These are phyloP conservation scores for Saccharomyces hybrid DNA, from an alignment of 1,139 yeast species.

Conservation along the genomic window DNA sequence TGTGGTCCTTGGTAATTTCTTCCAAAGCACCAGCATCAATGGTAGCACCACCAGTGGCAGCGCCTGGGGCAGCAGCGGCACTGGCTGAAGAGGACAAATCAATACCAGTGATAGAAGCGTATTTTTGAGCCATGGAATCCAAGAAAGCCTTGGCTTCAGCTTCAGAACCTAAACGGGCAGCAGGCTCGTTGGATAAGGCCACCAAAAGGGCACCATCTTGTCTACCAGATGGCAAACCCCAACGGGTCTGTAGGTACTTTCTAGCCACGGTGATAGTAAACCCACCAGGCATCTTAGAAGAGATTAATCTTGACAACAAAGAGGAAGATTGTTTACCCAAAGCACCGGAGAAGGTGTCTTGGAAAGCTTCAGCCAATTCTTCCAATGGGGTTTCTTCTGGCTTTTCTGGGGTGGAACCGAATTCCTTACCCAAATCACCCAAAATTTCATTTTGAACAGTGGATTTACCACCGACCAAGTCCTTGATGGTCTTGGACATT, in stretches of 20 bases:
- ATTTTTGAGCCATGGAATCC: conserved; percentile 74
- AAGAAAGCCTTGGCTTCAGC: conserved; percentile 84
- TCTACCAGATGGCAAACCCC: conserved; percentile 90
- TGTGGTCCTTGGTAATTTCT: conserved; percentile 85
- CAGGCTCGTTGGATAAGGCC: conserved; percentile 86
- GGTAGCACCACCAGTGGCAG: conserved; percentile 75
- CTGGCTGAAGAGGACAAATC: conserved; percentile 57
- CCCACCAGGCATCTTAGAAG: conserved; percentile 99
- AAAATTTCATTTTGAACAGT: conserved; percentile 96
- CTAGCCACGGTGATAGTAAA: conserved; percentile 87
- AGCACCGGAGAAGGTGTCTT: conserved; percentile 78
- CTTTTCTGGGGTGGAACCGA: conserved; percentile 95
- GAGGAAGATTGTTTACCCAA: conserved; percentile 92
- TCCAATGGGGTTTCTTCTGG: conserved; percentile 97
- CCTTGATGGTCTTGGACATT: conserved; percentile 88
- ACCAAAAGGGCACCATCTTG: conserved; percentile 82
- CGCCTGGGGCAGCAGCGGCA: conserved; percentile 34
- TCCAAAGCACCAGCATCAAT: conserved; percentile 95
- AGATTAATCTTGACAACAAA: conserved; percentile 80
- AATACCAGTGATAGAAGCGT: conserved; percentile 77
- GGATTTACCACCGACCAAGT: conserved; percentile 95
- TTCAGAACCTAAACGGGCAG: conserved; percentile 77
- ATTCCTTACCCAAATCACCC: conserved; percentile 97
- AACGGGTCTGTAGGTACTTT: conserved; percentile 81
- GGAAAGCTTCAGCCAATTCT: conserved; percentile 92